Percentiles rank a stretch among this genome's conserved stretches.
These are phyloP conservation scores for Wickerhamiella domercqiae DNA, from an alignment of 805 yeast genomes.

Conservation along the genomic window DNA sequence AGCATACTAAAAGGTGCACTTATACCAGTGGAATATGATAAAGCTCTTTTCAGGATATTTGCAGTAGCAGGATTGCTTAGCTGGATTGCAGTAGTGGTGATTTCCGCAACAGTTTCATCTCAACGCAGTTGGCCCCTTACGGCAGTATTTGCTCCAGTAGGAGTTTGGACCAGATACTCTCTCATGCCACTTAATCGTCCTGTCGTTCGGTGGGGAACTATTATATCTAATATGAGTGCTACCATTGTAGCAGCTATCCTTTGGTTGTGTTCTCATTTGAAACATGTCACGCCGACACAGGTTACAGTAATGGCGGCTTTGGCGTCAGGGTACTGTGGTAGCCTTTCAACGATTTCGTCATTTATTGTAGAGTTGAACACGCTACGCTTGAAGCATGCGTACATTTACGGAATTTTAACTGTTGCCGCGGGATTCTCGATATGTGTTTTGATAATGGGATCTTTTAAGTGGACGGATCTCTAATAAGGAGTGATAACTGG, in stretches of 20 bases:
- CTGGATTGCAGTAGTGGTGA: conserved; percentile 29
- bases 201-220: conserved; percentile 43
- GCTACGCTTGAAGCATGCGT: conserved; percentile 26
- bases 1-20: not conserved
- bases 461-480: conserved; percentile 46
- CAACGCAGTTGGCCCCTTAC: conserved; percentile 63
- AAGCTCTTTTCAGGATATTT: conserved; percentile 1
- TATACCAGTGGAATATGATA: conserved; percentile 2
- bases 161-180: conserved; percentile 43
- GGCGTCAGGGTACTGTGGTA: conserved; percentile 55
- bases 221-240: conserved; percentile 35
- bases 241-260: conserved; percentile 31
- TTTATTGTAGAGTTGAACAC: conserved; percentile 51
- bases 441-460: conserved; percentile 48
- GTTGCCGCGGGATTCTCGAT: conserved; percentile 34
- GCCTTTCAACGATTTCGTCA: conserved; percentile 61
- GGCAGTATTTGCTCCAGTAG: conserved; percentile 56
- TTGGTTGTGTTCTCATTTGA: conserved; percentile 30
- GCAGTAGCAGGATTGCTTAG: conserved; percentile 22
- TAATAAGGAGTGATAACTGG: not conserved
- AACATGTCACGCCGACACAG: conserved; percentile 29
- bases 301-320: conserved; percentile 33
- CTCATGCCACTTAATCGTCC: conserved; percentile 35
- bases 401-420: conserved; percentile 37
- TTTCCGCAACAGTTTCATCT: conserved; percentile 26